These are phyloP conservation scores for Lablab purpureus DNA, from an alignment of 306 rosid genomes.

Conservation along the genomic window DNA sequence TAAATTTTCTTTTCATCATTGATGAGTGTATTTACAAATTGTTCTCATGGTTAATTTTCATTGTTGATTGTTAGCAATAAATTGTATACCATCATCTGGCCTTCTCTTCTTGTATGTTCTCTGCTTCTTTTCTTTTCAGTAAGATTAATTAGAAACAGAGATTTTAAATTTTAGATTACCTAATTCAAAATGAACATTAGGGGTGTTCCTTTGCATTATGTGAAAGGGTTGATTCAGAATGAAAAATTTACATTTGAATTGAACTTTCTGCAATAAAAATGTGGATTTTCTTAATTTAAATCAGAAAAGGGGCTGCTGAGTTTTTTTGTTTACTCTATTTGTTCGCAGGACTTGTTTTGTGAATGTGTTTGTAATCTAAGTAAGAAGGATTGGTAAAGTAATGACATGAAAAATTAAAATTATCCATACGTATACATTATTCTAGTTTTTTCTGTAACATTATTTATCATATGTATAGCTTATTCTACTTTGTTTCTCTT, in stretches of 20 bases:
- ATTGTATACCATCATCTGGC: background rate
- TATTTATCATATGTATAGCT: background rate
- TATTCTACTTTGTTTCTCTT: no score
- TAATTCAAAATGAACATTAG: no score
- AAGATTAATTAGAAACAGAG: no score
- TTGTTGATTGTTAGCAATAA: background rate
- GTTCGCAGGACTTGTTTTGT: background rate
- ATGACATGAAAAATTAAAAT: background rate
- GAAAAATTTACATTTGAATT: no score
- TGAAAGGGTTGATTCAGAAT: no score
- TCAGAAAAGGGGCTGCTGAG: background rate
- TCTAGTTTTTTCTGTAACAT: no score
- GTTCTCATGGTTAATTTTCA: background rate
- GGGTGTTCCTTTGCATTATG: no score
- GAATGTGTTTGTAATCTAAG: background rate
- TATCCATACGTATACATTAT: background rate
- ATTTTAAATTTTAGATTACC: no score
- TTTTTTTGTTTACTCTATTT: background rate
- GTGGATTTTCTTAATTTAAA: background rate
- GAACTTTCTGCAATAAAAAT: background rate
- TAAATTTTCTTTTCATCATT: slow-evolving; percentile 25
- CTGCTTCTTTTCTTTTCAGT: no score
- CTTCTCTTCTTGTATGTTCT: no score
- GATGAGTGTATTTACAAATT: background rate
- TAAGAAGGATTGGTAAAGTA: background rate